phyloP scores from a whole-genome alignment of 768 basidiomycete species.

The Flagelloscypha sp. region DNA sequence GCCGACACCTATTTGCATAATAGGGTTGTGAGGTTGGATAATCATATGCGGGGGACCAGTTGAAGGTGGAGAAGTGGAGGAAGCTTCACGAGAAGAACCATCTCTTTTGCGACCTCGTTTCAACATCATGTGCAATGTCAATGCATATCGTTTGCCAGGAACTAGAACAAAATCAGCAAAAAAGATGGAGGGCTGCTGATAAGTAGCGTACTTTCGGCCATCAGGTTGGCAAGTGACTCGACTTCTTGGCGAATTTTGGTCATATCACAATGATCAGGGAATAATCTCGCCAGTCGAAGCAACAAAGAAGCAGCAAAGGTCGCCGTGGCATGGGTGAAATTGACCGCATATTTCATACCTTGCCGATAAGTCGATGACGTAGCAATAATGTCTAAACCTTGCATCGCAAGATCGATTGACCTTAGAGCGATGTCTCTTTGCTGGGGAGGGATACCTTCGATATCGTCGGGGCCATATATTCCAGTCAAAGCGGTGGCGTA shows the following conservation, averaged over 20 bases:
- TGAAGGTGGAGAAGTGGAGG: no score
- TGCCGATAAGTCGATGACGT: conserved; percentile 79
- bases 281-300: conserved; percentile 76
- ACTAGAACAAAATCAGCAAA: conserved; percentile 36
- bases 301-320: conserved; percentile 91
- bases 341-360: conserved; percentile 91
- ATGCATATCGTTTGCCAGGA: conserved; percentile 87
- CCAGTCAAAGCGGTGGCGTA: conserved; percentile 77
- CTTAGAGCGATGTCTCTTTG: conserved; percentile 76
- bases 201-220: conserved; percentile 62
- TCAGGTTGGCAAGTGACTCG: conserved; percentile 64
- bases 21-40: no score
- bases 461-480: conserved; percentile 81
- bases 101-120: conserved; percentile 68
- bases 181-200: background rate
- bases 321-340: conserved; percentile 86
- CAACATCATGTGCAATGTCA: conserved; percentile 84
- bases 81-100: no score
- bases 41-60: no score
- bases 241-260: conserved; percentile 67
- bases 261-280: conserved; percentile 80
- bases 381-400: conserved; percentile 79
- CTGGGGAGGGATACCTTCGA: conserved; percentile 68
- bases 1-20: no score
- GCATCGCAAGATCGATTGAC: conserved; percentile 76